Percentiles rank a stretch among this genome's conserved stretches.
These are phyloP conservation scores for Pelagophyceae sp. DNA, from an alignment of 352 stramenopile genomes.

Conservation along the genomic window DNA sequence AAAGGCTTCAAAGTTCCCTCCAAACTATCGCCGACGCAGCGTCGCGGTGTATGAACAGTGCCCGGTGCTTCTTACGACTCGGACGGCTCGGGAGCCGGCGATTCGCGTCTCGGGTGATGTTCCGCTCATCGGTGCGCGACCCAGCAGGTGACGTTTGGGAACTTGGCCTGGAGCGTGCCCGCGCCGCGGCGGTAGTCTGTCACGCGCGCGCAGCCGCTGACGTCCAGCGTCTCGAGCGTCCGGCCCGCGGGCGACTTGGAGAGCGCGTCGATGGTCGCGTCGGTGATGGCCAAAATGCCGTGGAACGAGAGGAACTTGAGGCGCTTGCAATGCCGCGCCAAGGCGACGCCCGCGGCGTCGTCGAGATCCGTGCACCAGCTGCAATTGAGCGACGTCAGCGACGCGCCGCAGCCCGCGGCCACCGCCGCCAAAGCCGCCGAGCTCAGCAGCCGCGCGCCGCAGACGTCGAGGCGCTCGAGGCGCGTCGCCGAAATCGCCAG, in stretches of 20 bases:
- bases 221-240: not conserved
- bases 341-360: not conserved
- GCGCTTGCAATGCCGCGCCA: not conserved
- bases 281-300: not conserved
- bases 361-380: constrained; percentile 6
- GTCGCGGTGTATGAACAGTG: too few species aligned
- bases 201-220: constrained; percentile 7
- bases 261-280: constrained; percentile 7
- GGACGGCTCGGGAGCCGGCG: too few species aligned
- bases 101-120: too few species aligned
- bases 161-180: not conserved
- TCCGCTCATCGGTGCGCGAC: not conserved
- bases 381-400: not conserved
- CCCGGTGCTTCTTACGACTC: too few species aligned
- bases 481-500: not conserved
- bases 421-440: not conserved
- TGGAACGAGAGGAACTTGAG: constrained; percentile 8
- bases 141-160: constrained; percentile 4
- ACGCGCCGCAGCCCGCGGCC: not conserved
- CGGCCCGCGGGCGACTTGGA: not conserved
- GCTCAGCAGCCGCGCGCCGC: not conserved
- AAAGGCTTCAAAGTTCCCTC: too few species aligned
- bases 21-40: too few species aligned
- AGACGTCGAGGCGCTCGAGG: not conserved
- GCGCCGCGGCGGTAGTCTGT: constrained; percentile 5